These are phyloP conservation scores for Bassia scoparia DNA, from an alignment of 148 eudicot species.

Conservation along the genomic window DNA sequence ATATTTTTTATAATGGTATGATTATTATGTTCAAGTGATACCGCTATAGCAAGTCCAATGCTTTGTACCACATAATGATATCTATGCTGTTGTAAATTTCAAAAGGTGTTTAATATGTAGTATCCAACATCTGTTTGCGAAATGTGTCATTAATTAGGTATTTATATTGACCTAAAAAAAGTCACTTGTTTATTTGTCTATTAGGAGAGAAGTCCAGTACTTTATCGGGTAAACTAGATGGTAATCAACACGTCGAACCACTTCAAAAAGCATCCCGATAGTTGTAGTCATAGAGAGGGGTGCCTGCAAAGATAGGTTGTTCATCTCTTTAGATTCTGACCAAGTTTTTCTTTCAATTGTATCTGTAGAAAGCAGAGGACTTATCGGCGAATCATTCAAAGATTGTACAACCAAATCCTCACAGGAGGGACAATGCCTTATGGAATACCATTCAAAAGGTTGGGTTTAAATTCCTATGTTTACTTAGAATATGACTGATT, in stretches of 20 bases:
- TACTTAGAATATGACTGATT: background rate
- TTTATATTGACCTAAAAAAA: no score
- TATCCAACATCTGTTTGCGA: background rate
- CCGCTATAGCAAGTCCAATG: slow-evolving; percentile 57
- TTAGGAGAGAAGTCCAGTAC: slow-evolving; percentile 78
- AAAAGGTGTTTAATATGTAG: slow-evolving; percentile 44
- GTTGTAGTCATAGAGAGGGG: slow-evolving; percentile 48
- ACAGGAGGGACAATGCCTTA: slow-evolving; percentile 60
- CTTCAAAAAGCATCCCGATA: slow-evolving; percentile 76
- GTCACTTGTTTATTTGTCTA: slow-evolving; percentile 13
- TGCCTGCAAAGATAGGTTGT: slow-evolving; percentile 5
- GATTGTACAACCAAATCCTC: slow-evolving; percentile 87
- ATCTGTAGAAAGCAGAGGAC: slow-evolving; percentile 85
- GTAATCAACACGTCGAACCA: slow-evolving; percentile 89
- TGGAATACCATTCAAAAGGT: slow-evolving; percentile 91
- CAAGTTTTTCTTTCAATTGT: slow-evolving; percentile 2
- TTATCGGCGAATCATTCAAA: slow-evolving; percentile 92
- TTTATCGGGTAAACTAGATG: slow-evolving; percentile 64
- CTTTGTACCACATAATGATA: background rate
- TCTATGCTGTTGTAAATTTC: slow-evolving; percentile 92
- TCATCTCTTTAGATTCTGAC: background rate
- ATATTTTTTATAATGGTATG: slow-evolving; percentile 27
- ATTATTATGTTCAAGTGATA: slow-evolving; percentile 42
- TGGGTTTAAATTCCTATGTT: background rate
- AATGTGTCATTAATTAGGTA: slow-evolving; percentile 4